phyloP scores from a whole-genome alignment of 2,329 filamentous ascomycete species.

The Albophoma yamanashiensis region DNA sequence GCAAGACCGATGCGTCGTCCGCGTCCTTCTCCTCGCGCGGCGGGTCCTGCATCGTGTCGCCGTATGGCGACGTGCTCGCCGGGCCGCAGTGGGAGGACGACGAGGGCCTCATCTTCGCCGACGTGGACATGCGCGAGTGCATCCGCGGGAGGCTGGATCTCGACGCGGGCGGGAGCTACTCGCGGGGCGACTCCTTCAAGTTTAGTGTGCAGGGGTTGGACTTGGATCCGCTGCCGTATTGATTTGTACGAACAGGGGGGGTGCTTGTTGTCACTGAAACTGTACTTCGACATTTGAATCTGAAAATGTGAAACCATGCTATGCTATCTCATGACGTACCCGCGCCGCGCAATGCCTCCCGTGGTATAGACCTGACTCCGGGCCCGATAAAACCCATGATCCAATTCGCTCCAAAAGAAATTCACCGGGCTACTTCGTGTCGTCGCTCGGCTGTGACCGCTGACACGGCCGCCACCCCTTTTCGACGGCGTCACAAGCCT shows the following conservation, averaged over 20 bases:
- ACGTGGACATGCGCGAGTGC: constrained; percentile 84
- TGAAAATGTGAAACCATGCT: neutral
- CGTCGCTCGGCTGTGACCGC: constrained; percentile 11
- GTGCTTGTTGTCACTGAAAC: neutral
- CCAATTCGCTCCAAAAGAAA: neutral
- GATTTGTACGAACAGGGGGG: constrained; percentile 1
- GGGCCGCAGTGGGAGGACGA: constrained; percentile 79
- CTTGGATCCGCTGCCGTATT: constrained; percentile 46
- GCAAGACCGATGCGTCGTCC: neutral
- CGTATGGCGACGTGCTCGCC: constrained; percentile 66
- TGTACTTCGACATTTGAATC: neutral
- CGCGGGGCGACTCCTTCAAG: constrained; percentile 56
- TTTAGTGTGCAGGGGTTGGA: constrained; percentile 49
- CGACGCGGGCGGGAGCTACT: constrained; percentile 79
- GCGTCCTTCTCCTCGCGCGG: constrained; percentile 46
- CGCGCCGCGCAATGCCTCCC: neutral
- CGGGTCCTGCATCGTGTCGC: constrained; percentile 73
- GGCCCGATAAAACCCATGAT: neutral
- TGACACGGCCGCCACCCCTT: constrained; percentile 18
- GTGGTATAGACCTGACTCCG: neutral
- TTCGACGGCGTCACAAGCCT: constrained; percentile 17
- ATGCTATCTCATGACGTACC: neutral
- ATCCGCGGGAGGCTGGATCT: constrained; percentile 71
- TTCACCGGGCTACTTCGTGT: constrained; percentile 9
- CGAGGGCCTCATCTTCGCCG: constrained; percentile 53